Evolutionary conservation across 1,139 yeast genomes (phyloP).

Genomic region (Hanseniaspora sp.): DNA sequence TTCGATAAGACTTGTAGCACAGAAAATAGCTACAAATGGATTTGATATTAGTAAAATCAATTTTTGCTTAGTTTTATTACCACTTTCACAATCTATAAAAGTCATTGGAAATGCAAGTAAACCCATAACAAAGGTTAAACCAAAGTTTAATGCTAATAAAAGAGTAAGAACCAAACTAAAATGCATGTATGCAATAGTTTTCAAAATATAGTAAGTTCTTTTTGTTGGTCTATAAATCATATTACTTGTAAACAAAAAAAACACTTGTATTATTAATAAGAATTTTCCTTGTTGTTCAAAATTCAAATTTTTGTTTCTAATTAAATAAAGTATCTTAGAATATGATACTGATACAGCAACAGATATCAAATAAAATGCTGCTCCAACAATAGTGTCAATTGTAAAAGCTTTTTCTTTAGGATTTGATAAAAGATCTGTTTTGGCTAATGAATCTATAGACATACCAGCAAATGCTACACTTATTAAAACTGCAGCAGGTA

Average conservation of each 20-base stretch:
- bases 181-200: constrained; percentile 42
- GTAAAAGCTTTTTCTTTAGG: background rate
- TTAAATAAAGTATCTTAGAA: constrained; percentile 5
- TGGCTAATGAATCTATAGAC: constrained; percentile 50
- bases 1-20: constrained; percentile 32
- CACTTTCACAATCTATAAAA: constrained; percentile 29
- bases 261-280: constrained; percentile 16
- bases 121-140: constrained; percentile 66
- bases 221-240: constrained; percentile 5
- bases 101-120: constrained; percentile 60
- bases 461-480: constrained; percentile 64
- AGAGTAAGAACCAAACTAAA: constrained; percentile 64
- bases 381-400: constrained; percentile 5
- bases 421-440: constrained; percentile 27
- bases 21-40: constrained; percentile 40
- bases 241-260: constrained; percentile 16
- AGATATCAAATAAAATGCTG: background rate
- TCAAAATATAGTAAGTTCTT: constrained; percentile 24
- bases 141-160: constrained; percentile 69
- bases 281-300: constrained; percentile 16
- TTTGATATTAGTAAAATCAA: constrained; percentile 39
- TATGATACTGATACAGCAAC: constrained; percentile 21
- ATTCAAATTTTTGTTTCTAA: constrained; percentile 20
- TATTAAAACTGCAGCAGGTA: constrained; percentile 72
- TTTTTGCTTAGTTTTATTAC: constrained; percentile 20